A percentile compares a stretch with the other conserved stretches of the same genome.
Conservation (phyloP, 768 basidiomycete genomes). For the Agaricus subrufescens region DNA sequence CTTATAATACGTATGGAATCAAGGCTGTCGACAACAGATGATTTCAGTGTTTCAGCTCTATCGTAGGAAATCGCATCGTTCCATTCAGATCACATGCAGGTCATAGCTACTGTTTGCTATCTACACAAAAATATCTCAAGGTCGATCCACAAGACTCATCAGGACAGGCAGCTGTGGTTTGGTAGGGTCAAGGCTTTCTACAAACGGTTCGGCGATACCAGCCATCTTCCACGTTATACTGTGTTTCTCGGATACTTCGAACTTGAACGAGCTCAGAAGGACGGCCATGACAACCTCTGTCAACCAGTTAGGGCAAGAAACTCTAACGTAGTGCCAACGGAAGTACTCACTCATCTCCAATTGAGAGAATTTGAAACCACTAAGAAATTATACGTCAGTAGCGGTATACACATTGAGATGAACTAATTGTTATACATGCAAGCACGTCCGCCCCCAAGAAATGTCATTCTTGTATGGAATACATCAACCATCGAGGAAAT, state of each 20-base stretch:
- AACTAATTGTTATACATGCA: constrained; percentile 15
- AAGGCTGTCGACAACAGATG: no score
- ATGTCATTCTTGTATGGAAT: constrained; percentile 16
- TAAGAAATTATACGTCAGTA: background rate
- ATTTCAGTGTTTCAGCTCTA: no score
- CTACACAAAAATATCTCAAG: no score
- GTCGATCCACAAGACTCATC: constrained; percentile 6
- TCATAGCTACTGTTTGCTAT: no score
- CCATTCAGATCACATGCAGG: no score
- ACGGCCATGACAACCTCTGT: constrained; percentile 23
- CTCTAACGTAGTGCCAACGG: no score
- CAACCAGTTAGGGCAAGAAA: background rate
- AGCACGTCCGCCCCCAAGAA: constrained; percentile 18
- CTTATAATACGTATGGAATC: no score
- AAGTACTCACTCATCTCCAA: constrained; percentile 12
- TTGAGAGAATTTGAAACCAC: constrained; percentile 16
- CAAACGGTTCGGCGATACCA: constrained; percentile 17
- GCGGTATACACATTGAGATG: background rate
- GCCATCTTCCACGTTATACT: constrained; percentile 27
- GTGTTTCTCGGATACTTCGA: constrained; percentile 16
- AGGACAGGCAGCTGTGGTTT: constrained; percentile 14
- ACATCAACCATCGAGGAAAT: background rate
- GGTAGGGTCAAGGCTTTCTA: constrained; percentile 6
- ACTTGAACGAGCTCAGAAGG: constrained; percentile 23
- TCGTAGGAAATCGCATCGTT: no score